Evolutionary conservation across 2,329 filamentous ascomycete species (phyloP), one percentile per base, ranked within the genome.

Genomic region (Gaeumannomyces sp.): DNA sequence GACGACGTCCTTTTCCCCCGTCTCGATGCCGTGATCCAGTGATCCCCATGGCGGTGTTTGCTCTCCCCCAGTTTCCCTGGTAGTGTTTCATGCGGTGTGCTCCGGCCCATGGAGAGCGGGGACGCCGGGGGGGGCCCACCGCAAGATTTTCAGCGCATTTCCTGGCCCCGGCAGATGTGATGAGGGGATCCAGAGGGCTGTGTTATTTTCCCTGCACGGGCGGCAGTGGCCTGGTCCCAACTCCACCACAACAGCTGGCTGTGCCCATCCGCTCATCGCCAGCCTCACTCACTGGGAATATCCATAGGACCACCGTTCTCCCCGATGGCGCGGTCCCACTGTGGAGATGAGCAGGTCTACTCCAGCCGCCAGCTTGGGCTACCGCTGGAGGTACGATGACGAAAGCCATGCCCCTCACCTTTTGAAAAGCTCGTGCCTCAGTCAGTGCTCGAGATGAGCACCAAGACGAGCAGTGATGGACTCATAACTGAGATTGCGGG

Each of bases 51-150:
- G 22, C 45, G 22, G 22, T 45, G 38, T 45, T 45, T 45, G 13
- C 38, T 35, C 3, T 53, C 45, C 45, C 45, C 45, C 45, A 14
- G 45, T n/a, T 53, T 53, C 45, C 45, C 45, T 53, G 45, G 22
- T 22, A 53, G 45, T 53, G 45, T 53, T 53, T 53, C 45, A 53
- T 53, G 45, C 45, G 45, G 45, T 53, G 45, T 53, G 45, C 45
- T 53, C 45, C 22, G 10, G 22, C 45, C 45, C 45, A 19, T n/a
- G 6, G 45, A n/a, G 45, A 53, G 45, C 22, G 45, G 45, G 22
- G 45, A 53, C 45, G 45, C n/a, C 45, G 45, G 45, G 38, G 45
- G n/a, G 2, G 45, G 25, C 45, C 45, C 45, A 53, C 45, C 45
- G 22, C 45, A 53, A 25, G 45, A n/a, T 53, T 53, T 53, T 53